A percentile compares a stretch with the other conserved stretches of the same genome.
phyloP scores from a whole-genome alignment of 495 filamentous ascomycete genomes.

The Cercophora sp. region DNA sequence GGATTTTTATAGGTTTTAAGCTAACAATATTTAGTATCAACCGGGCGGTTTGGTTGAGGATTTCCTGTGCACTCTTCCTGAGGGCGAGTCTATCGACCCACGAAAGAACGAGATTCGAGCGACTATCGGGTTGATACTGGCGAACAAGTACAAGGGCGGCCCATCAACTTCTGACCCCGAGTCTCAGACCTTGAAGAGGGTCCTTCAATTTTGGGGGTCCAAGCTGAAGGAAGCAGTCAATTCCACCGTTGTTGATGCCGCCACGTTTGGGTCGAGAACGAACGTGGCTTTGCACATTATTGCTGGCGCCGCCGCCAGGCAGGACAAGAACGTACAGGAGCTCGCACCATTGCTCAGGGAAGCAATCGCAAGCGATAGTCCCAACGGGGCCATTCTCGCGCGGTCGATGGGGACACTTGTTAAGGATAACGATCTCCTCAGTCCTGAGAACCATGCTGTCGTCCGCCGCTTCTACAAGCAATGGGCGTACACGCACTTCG shows the following conservation, averaged over 20 bases:
- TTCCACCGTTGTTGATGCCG: conserved; percentile 9
- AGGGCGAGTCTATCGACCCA: conserved; percentile 9
- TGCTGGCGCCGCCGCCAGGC: conserved; percentile 26
- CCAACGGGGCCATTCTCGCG: conserved; percentile 26
- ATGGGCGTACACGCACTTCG: conserved; percentile 29
- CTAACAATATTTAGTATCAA: too few species aligned
- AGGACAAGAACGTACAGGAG: conserved; percentile 23
- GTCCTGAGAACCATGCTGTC: conserved; percentile 26
- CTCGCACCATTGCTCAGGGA: conserved; percentile 19
- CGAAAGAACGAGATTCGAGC: conserved; percentile 22
- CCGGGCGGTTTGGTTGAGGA: conserved; percentile 22
- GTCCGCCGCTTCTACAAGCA: conserved; percentile 32
- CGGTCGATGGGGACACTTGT: conserved; percentile 26
- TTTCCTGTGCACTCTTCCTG: conserved; percentile 21
- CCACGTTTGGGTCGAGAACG: conserved; percentile 19
- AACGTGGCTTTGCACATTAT: conserved; percentile 25
- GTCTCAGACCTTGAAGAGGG: conserved; percentile 15
- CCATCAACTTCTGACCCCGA: conserved; percentile 27
- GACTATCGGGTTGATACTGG: conserved; percentile 28
- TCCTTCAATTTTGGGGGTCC: conserved; percentile 21
- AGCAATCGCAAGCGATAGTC: conserved; percentile 14
- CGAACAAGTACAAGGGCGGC: conserved; percentile 34
- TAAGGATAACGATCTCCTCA: conserved; percentile 22
- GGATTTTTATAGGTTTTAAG: too few species aligned
- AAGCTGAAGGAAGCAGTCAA: conserved; percentile 15